Conservation (phyloP, 176 grass and related monocot genomes). For the Carex myosuroides region DNA sequence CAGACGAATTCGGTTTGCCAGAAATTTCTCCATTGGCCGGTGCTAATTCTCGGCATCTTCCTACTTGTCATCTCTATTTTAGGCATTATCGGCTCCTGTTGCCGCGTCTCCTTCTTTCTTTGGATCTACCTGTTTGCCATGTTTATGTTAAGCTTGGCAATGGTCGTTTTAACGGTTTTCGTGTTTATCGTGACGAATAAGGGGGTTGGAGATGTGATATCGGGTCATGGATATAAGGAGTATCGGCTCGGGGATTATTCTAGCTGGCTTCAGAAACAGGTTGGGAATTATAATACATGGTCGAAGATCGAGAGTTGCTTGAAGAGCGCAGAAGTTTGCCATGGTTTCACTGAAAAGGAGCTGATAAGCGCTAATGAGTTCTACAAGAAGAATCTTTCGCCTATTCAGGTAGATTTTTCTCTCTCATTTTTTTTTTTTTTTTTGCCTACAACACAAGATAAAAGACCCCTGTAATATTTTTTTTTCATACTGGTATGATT, state of each 20-base stretch:
- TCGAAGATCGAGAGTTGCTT: constrained; percentile 51
- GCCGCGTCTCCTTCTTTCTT: constrained; percentile 39
- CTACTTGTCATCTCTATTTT: constrained; percentile 46
- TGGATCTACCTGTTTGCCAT: constrained; percentile 43
- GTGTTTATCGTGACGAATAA: constrained; percentile 47
- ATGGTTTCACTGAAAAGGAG: constrained; percentile 6
- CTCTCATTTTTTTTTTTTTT: not conserved
- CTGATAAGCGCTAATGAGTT: constrained; percentile 39
- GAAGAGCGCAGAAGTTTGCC: constrained; percentile 39
- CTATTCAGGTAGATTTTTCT: constrained; percentile 39
- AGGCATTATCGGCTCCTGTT: constrained; percentile 46
- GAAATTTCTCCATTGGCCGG: constrained; percentile 33
- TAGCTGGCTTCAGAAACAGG: constrained; percentile 43
- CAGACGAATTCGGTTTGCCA: constrained; percentile 40
- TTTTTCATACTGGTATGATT: not conserved
- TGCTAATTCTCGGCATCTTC: constrained; percentile 34
- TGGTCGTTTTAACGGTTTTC: constrained; percentile 50
- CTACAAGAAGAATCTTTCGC: constrained; percentile 48
- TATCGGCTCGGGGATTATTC: constrained; percentile 68
- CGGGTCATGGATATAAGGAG: constrained; percentile 38
- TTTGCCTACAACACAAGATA: not conserved
- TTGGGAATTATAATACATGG: constrained; percentile 49
- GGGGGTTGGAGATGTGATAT: constrained; percentile 31
- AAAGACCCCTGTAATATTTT: not conserved
- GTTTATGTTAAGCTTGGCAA: constrained; percentile 48